Percentiles rank a stretch among this genome's conserved stretches.
These are phyloP conservation scores for Xylaria sp. DNA, from an alignment of 2,329 filamentous ascomycete species.

Conservation along the genomic window DNA sequence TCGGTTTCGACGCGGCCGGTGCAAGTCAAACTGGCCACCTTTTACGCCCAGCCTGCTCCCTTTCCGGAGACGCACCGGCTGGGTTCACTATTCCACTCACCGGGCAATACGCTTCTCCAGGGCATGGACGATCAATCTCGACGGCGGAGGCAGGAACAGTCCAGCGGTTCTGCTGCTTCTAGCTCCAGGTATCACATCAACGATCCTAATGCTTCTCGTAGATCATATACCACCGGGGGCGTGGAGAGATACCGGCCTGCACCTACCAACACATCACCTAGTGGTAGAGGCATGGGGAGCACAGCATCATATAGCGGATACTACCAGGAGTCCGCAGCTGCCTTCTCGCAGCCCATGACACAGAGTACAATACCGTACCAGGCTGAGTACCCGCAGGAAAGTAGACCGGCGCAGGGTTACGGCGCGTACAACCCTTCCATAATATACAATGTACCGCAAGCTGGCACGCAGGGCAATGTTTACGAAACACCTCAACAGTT, in stretches of 20 bases:
- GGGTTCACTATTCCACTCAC: slow-evolving; percentile 62
- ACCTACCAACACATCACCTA: slow-evolving; percentile 57
- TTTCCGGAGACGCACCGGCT: slow-evolving; percentile 70
- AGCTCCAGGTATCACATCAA: slow-evolving; percentile 58
- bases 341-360: slow-evolving; percentile 63
- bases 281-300: slow-evolving; percentile 58
- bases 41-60: slow-evolving; percentile 65
- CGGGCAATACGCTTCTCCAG: slow-evolving; percentile 57
- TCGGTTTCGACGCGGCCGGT: slow-evolving; percentile 42
- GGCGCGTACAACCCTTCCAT: slow-evolving; percentile 68
- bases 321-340: slow-evolving; percentile 60
- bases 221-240: slow-evolving; percentile 51
- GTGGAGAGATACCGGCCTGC: slow-evolving; percentile 57
- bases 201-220: slow-evolving; percentile 54
- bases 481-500: no score
- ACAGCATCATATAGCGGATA: slow-evolving; percentile 64
- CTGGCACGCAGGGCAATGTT: slow-evolving; percentile 64
- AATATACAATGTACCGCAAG: slow-evolving; percentile 79
- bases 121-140: slow-evolving; percentile 82
- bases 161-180: slow-evolving; percentile 64
- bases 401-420: slow-evolving; percentile 61
- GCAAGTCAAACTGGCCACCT: slow-evolving; percentile 65
- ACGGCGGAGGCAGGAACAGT: slow-evolving; percentile 74
- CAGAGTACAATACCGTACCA: slow-evolving; percentile 58
- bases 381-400: slow-evolving; percentile 68